phyloP scores from a whole-genome alignment of 768 basidiomycete species.

The Kwoniella pini region DNA sequence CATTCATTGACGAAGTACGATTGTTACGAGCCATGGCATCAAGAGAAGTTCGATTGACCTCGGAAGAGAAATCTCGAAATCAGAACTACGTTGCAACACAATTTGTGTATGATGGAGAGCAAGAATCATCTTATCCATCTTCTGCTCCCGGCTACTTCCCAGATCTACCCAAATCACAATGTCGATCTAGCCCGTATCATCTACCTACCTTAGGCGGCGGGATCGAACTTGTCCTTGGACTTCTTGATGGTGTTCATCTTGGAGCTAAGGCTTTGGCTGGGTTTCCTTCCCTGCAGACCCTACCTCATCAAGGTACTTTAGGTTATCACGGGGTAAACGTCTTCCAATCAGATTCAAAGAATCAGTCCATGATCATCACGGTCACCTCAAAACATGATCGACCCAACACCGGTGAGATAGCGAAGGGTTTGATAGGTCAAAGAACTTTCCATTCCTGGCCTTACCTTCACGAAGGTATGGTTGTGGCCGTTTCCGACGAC shows the following conservation, averaged over 20 bases:
- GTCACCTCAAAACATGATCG: conserved; percentile 73
- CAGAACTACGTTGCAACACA: conserved; percentile 68
- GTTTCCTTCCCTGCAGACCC: conserved; percentile 90
- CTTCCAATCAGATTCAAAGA: conserved; percentile 83
- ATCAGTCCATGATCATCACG: conserved; percentile 90
- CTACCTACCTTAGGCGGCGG: conserved; percentile 78
- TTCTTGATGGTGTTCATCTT: conserved; percentile 83
- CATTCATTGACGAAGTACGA: conserved; percentile 84
- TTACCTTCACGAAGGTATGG: conserved; percentile 87
- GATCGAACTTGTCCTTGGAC: conserved; percentile 78
- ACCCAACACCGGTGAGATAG: conserved; percentile 70
- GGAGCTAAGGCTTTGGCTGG: conserved; percentile 86
- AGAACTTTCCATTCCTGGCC: conserved; percentile 87
- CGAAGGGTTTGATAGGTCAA: conserved; percentile 70
- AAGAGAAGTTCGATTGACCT: conserved; percentile 72
- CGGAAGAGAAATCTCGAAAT: conserved; percentile 76
- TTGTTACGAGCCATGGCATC: conserved; percentile 85
- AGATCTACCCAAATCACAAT: conserved; percentile 74
- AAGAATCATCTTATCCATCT: conserved; percentile 76
- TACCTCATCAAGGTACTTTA: conserved; percentile 73
- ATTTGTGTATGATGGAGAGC: conserved; percentile 69
- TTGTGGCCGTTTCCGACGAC: conserved; percentile 81
- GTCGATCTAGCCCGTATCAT: conserved; percentile 77
- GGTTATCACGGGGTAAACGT: conserved; percentile 90
- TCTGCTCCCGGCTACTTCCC: conserved; percentile 96